These are phyloP conservation scores for Areca catechu DNA, from an alignment of 176 grass and related monocot genomes.

Conservation along the genomic window DNA sequence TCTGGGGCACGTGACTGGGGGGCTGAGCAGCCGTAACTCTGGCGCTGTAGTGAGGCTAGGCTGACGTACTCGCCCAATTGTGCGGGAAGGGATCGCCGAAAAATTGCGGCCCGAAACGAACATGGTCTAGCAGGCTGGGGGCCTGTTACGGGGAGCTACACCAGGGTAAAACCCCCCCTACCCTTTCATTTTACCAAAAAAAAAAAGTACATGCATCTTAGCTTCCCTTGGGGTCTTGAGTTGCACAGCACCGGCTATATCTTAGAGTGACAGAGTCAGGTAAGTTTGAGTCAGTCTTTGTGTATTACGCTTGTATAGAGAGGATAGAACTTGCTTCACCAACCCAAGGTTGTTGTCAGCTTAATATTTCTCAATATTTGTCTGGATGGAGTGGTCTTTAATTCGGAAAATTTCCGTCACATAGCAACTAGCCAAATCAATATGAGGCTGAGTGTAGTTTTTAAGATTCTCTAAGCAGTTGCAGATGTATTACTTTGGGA, in stretches of 20 bases:
- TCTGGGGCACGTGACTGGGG: no score
- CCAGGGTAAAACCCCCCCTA: no score
- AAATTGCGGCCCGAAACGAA: no score
- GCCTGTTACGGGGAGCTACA: no score
- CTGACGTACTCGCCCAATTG: no score
- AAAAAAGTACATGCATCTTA: conserved; percentile 95
- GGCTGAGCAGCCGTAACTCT: no score
- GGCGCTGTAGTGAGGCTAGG: no score
- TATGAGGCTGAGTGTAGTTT: conserved; percentile 52
- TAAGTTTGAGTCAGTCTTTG: conserved; percentile 98
- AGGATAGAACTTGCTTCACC: conserved; percentile 87
- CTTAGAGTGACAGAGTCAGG: conserved; percentile 91
- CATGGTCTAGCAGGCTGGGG: no score
- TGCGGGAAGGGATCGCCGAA: no score
- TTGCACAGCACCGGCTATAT: conserved; percentile 77
- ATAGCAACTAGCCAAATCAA: conserved; percentile 60
- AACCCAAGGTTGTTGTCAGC: conserved; percentile 85
- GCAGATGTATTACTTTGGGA: conserved; percentile 85
- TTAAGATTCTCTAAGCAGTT: conserved; percentile 76
- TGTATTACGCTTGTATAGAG: conserved; percentile 90
- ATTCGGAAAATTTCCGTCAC: conserved; percentile 38
- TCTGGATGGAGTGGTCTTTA: conserved; percentile 55
- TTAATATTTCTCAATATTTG: conserved; percentile 54
- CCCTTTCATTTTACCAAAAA: no score
- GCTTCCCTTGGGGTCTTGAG: conserved; percentile 75